phyloP scores from a whole-genome alignment of 1,139 yeast species.

The Debaryomycetaceae sp. region DNA sequence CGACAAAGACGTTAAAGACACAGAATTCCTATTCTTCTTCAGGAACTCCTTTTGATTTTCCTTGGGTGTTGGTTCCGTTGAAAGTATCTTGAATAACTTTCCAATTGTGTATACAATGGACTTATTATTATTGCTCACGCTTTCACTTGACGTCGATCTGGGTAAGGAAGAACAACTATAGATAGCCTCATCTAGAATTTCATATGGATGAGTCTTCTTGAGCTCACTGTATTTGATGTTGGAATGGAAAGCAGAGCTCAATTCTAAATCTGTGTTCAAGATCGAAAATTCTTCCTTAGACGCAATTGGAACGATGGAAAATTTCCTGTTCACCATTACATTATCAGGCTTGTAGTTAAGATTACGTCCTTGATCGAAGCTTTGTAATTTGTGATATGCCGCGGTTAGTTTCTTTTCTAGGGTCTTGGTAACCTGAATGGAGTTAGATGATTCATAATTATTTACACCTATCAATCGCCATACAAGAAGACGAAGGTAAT shows the following conservation, averaged over 20 bases:
- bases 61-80: conserved; percentile 26
- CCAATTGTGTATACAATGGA: conserved; percentile 39
- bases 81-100: conserved; percentile 33
- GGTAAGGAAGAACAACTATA: conserved; percentile 52
- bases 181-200: conserved; percentile 73
- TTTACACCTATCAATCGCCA: conserved; percentile 64
- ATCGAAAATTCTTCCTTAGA: conserved; percentile 25
- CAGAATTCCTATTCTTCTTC: conserved; percentile 25
- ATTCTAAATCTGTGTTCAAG: conserved; percentile 15
- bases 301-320: conserved; percentile 40
- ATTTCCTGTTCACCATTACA: conserved; percentile 51
- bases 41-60: conserved; percentile 1
- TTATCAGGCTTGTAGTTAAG: conserved; percentile 40
- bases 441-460: conserved; percentile 34
- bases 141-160: conserved; percentile 11
- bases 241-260: conserved; percentile 11
- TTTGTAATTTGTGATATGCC: conserved; percentile 20
- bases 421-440: conserved; percentile 29
- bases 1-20: conserved; percentile 40
- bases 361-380: conserved; percentile 9
- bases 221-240: conserved; percentile 29
- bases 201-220: conserved; percentile 60
- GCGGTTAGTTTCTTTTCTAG: conserved; percentile 28
- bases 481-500: conserved; percentile 61
- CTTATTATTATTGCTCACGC: conserved; percentile 14